Evolutionary conservation across 805 yeast species (phyloP).

Genomic region (Kluyveromyces nonfermentans): DNA sequence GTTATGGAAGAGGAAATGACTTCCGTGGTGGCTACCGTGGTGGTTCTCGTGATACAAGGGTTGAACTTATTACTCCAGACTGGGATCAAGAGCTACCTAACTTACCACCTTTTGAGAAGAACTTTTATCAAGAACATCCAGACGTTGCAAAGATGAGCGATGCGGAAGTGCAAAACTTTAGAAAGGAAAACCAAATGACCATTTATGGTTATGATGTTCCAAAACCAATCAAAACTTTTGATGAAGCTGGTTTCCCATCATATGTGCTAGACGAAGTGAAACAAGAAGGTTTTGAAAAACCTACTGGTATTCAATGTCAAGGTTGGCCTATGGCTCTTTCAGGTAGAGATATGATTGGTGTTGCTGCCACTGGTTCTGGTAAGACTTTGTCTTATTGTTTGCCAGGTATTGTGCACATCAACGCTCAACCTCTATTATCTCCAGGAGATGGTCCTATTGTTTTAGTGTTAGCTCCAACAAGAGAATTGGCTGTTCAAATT

Average conservation of each 20-base stretch:
- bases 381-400: conserved; percentile 94
- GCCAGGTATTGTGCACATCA: conserved; percentile 95
- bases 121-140: conserved; percentile 84
- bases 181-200: conserved; percentile 81
- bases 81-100: conserved; percentile 58
- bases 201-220: conserved; percentile 79
- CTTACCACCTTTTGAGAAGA: conserved; percentile 87
- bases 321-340: conserved; percentile 99
- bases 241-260: conserved; percentile 97
- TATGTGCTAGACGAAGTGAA: conserved; percentile 84
- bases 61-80: conserved; percentile 46
- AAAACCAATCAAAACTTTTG: conserved; percentile 84
- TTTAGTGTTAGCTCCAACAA: conserved; percentile 92
- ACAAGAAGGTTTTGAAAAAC: conserved; percentile 85
- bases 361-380: conserved; percentile 99
- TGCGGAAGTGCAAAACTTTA: conserved; percentile 62
- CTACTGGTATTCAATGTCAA: conserved; percentile 97
- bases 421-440: conserved; percentile 89
- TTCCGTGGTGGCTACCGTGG: conserved; percentile 32
- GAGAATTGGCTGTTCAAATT: conserved; percentile 97
- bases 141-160: conserved; percentile 67
- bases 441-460: conserved; percentile 98
- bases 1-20: conserved; percentile 27
- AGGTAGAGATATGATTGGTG: conserved; percentile 98
- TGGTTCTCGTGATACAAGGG: conserved; percentile 30